Conservation (phyloP, 2,329 filamentous ascomycete species). For the Emydomyces testavorans region DNA sequence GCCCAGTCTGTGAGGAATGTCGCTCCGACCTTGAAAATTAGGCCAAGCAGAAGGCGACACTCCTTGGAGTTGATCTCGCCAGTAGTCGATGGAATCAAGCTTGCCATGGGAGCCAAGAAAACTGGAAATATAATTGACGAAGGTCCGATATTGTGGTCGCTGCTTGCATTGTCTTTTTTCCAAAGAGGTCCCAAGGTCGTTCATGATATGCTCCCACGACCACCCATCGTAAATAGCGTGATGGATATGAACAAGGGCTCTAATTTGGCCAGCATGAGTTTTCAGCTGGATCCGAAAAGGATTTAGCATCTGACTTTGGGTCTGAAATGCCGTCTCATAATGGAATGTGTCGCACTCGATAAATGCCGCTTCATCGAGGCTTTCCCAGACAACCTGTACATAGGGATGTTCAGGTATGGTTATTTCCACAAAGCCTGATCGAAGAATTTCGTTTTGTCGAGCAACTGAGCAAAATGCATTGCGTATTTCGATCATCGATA, state of each 20-base stretch:
- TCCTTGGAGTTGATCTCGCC: constrained; percentile 54
- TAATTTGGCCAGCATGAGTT: constrained; percentile 16
- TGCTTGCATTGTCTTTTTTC: constrained; percentile 19
- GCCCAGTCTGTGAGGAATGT: constrained; percentile 21
- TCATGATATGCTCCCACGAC: constrained; percentile 65
- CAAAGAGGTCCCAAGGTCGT: constrained; percentile 52
- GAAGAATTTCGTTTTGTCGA: constrained; percentile 52
- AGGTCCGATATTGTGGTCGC: constrained; percentile 49
- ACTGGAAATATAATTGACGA: constrained; percentile 43
- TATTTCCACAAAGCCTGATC: constrained; percentile 59
- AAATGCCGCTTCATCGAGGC: constrained; percentile 37
- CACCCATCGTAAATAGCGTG: constrained; percentile 90
- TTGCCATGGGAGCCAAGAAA: constrained; percentile 23
- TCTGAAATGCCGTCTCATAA: constrained; percentile 32
- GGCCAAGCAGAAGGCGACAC: constrained; percentile 48
- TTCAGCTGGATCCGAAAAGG: constrained; percentile 54
- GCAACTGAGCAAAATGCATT: constrained; percentile 43
- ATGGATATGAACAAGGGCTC: constrained; percentile 51
- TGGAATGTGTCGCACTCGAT: constrained; percentile 31
- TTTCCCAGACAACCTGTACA: constrained; percentile 53
- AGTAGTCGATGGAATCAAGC: constrained; percentile 48
- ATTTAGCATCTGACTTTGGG: constrained; percentile 34
- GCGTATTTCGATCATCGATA: constrained; percentile 33
- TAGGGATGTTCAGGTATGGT: constrained; percentile 39
- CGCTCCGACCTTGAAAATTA: constrained; percentile 40